Evolutionary conservation across 331 rosid species (phyloP).

Genomic region (Phaseolus coccineus): DNA sequence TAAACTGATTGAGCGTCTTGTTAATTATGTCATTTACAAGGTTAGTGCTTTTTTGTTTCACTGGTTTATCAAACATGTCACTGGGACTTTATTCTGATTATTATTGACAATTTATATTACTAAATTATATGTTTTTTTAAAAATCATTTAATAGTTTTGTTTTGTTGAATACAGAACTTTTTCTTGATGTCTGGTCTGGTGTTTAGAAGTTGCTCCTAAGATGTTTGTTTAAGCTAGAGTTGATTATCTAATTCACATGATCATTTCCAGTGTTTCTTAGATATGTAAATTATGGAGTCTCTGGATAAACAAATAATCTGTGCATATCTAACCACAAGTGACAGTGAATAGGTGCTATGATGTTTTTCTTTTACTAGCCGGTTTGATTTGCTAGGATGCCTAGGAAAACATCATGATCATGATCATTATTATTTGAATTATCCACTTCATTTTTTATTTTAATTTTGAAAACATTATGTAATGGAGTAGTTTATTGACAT

Average conservation of each 20-base stretch:
- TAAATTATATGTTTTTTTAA: neutral
- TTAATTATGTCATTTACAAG: constrained; percentile 87
- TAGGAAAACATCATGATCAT: neutral
- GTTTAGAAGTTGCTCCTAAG: constrained; percentile 26
- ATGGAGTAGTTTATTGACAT: constrained; percentile 16
- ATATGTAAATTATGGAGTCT: neutral
- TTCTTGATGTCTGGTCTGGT: constrained; percentile 18
- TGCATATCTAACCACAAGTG: constrained; percentile 29
- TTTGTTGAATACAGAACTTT: neutral
- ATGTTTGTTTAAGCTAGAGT: neutral
- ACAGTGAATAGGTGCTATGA: constrained; percentile 6
- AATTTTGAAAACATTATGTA: constrained; percentile 29
- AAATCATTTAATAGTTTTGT: constrained; percentile 14
- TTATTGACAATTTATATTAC: neutral
- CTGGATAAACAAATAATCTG: constrained; percentile 12
- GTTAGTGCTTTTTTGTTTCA: constrained; percentile 46
- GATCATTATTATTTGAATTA: neutral
- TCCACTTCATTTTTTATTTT: constrained; percentile 23
- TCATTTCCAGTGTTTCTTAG: constrained; percentile 30
- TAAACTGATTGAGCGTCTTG: constrained; percentile 81
- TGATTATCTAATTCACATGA: constrained; percentile 8
- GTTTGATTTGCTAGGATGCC: constrained; percentile 19
- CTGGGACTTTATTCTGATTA: constrained; percentile 26
- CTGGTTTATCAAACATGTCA: neutral
- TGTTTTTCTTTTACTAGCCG: constrained; percentile 19